Evolutionary conservation across 164 flowering plant species (phyloP), one percentile per base, ranked within the genome.

Genomic region (Tetracentron sinense): DNA sequence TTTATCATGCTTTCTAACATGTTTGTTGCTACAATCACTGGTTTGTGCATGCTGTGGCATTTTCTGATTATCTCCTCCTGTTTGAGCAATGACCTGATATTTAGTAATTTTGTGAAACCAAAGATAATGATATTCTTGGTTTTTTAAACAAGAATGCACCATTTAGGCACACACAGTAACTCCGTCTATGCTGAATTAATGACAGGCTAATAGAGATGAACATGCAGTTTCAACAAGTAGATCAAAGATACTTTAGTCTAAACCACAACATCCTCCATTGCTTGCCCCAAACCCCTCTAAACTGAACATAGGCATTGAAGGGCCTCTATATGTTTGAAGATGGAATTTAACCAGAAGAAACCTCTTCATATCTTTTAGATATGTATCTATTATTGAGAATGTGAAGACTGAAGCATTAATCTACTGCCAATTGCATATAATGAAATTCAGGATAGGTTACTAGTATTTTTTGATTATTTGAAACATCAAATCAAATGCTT

Each of bases 1-100:
- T 82, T 68, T 62, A 95, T 92, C 99, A 95, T 95, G 84, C 97
- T 92, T 68, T 95, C 97, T 58, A 95, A 81, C 99, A 95, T 95
- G 77, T 95, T 92, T 59, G 99, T 95, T 46, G 99, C 99, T n/a
- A 92, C 97, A 57, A 95, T 95, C 11, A 95, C 99, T 47, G 99
- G 88, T 71, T 95, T 95, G 54, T 84, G 86, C 97, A 88, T 85
- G 74, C 87, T 84, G 16, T 63, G 86, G 58, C 97, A 95, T 77
- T 76, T 82, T 79, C 83, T 80, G 48, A 95, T 89, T 63, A 95
- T 95, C 31, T 95, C 97, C 66, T 86, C 97, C 99, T 95, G 75
- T 64, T 66, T 59, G 26, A 29, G 19, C 7, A 46, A 38, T 50
- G 8, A 48, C 1, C 21, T 62, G 30, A 17, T 15, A 48, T 5